phyloP scores from a whole-genome alignment of 176 grass and related monocot genomes.

The Leersia perrieri region DNA sequence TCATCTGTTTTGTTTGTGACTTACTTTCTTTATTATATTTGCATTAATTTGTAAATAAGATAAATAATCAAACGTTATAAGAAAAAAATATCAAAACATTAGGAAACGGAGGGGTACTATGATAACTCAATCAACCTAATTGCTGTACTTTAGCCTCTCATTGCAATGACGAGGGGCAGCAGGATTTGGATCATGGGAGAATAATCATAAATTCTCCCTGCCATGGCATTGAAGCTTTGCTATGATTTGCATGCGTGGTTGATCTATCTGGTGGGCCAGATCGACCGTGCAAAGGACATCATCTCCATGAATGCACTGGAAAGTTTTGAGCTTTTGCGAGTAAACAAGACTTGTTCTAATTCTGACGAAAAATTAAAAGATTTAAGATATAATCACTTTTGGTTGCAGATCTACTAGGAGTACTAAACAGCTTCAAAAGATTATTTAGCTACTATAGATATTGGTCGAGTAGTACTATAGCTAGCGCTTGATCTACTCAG shows the following conservation, averaged over 20 bases:
- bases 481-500: neutral
- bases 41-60: too few species aligned
- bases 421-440: neutral
- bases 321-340: constrained; percentile 20
- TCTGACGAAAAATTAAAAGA: neutral
- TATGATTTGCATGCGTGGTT: neutral
- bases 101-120: too few species aligned
- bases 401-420: constrained; percentile 17
- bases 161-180: constrained; percentile 33
- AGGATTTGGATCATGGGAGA: constrained; percentile 42
- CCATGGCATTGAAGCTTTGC: constrained; percentile 35
- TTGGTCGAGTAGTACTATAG: neutral
- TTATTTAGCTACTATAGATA: too few species aligned
- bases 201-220: constrained; percentile 43
- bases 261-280: neutral
- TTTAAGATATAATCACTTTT: constrained; percentile 1
- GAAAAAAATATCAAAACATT: too few species aligned
- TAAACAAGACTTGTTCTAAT: neutral
- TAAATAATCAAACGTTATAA: too few species aligned
- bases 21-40: too few species aligned
- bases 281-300: neutral
- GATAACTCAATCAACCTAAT: neutral
- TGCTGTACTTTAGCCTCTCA: neutral
- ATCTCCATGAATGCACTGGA: constrained; percentile 19
- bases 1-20: too few species aligned